A percentile compares a stretch with the other conserved stretches of the same genome.
These are phyloP conservation scores for Agroathelia rolfsii DNA, from an alignment of 1,284 basidiomycete genomes.

Conservation along the genomic window DNA sequence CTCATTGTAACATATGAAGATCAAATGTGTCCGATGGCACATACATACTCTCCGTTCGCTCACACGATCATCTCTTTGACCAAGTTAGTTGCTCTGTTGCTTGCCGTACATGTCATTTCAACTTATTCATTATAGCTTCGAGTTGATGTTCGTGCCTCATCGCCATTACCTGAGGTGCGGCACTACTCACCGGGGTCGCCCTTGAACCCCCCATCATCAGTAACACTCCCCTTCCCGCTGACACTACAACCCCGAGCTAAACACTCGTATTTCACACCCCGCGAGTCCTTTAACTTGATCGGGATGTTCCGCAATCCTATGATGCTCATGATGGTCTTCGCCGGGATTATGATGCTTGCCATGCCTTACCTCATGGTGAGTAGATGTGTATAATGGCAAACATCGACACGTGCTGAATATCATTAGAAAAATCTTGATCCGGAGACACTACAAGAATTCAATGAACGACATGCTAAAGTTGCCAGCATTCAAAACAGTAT, in stretches of 20 bases:
- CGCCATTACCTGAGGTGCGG: slow-evolving; percentile 41
- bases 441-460: slow-evolving; percentile 62
- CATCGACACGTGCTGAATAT: slow-evolving; percentile 6
- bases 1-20: too few species aligned
- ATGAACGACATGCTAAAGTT: slow-evolving; percentile 57
- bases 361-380: slow-evolving; percentile 76
- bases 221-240: slow-evolving; percentile 61
- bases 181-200: slow-evolving; percentile 63
- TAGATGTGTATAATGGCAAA: slow-evolving; percentile 2
- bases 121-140: slow-evolving; percentile 35
- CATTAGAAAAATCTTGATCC: slow-evolving; percentile 74
- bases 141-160: slow-evolving; percentile 46
- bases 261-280: slow-evolving; percentile 59
- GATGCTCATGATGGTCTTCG: slow-evolving; percentile 76
- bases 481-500: slow-evolving; percentile 47
- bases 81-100: slow-evolving; percentile 33
- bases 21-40: slow-evolving; percentile 52
- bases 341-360: slow-evolving; percentile 60
- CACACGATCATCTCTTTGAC: slow-evolving; percentile 61
- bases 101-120: slow-evolving; percentile 2
- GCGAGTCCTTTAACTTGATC: slow-evolving; percentile 64
- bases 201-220: slow-evolving; percentile 44
- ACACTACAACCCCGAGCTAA: slow-evolving; percentile 40
- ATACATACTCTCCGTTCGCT: slow-evolving; percentile 54
- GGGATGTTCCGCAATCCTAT: slow-evolving; percentile 81